Evolutionary conservation across 305 asterid genomes (phyloP), one percentile per base, ranked within the genome.

Genomic region (Fraxinus xanthoxyloides): DNA sequence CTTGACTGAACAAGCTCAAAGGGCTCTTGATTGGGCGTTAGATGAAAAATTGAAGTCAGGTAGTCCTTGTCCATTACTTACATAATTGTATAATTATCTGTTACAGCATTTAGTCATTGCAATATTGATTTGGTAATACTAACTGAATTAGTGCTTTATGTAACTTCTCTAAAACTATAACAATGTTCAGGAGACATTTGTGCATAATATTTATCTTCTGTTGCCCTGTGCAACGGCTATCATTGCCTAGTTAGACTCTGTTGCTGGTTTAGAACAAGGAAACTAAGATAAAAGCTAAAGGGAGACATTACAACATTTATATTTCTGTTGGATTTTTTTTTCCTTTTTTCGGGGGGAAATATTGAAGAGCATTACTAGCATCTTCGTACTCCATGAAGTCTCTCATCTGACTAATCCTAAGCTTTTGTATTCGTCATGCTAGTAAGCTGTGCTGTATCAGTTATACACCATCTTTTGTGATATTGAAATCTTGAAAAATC

Each of bases 31-130:
- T 83, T 93, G 97, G 97, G 98, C 98, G 59, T 80, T 90, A 79
- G 90, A 90, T 61, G 97, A 90, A 90, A 94, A 94, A 89, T 81
- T 93, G 81, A 95, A 94, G 85, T 93, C 98, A 83, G 99, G 99
- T 95, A 85, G 26, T 65, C 40, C 69, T 40, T 31, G 6, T 72
- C 46, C 43, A 32, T 72, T 72, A 31, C 76, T n/a, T 32, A 6
- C 46, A 2, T 72, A 13, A 17, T 23, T 70, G 76, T 70, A 7
- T n/a, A 31, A 32, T 6, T 72, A 5, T 15, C 76, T 72, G 28
- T 67, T 38, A 1, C 31, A 6, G n/a, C 77, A 40, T 30, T 76
- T 69, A 77, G 24, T 77, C 38, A 67, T 3, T 61, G 30, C 32
- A 61, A 61, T 61, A 8, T 9, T 61, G 72, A 61, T 61, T 61